Base-by-base conservation (phyloP, 2,329 filamentous ascomycete species). In the Knufia petricola region DNA sequence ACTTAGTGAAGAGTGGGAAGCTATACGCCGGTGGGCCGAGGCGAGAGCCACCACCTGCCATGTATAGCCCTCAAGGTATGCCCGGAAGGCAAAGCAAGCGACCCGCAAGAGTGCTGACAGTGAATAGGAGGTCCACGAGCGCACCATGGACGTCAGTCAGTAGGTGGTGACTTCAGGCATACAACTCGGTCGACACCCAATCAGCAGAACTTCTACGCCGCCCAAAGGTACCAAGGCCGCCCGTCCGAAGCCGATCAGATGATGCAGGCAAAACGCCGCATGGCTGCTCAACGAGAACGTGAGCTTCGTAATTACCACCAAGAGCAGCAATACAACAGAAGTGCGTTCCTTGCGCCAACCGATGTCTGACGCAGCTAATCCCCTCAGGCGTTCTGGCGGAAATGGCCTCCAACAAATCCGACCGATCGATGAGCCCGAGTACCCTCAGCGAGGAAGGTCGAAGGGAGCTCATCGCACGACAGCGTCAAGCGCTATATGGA, bases 271-370 rank as follows among this genome's bases (percentile, higher is more conserved):
- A 96, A 96, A 79, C 87, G 92, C 75, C 85, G 90, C 76, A 94
- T 96, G 87, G 92, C 92, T 64, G 92, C 92, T 68, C 92, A 96
- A 74, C 87, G 92, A 71, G 92, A 98, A 77, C 86, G 90, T 71
- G 92, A 98, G 76, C 83, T 98, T 70, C 87, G 92, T 71, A 98
- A 96, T 73, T 95, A 96, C 74, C 92, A 98, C 74, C 94, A 95
- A 74, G 92, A 98, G 80, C 92, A 98, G 80, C 92, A 98, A 81
- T 96, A 94, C 74, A 94, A 96, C 77, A 84, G 90, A 87, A 95
- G 92, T 96, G 73, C 48, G 46, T 54, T 48, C 31, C 38, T 24
- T 17, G 21, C 34, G 13, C 17, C 34, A 26, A 69, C 65, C 57
- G 66, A 64, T 62, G 60, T 59, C 58, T 63, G 63, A 67, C 65